Conservation (phyloP, 2,329 filamentous ascomycete species). For the Orbilia quercus region DNA sequence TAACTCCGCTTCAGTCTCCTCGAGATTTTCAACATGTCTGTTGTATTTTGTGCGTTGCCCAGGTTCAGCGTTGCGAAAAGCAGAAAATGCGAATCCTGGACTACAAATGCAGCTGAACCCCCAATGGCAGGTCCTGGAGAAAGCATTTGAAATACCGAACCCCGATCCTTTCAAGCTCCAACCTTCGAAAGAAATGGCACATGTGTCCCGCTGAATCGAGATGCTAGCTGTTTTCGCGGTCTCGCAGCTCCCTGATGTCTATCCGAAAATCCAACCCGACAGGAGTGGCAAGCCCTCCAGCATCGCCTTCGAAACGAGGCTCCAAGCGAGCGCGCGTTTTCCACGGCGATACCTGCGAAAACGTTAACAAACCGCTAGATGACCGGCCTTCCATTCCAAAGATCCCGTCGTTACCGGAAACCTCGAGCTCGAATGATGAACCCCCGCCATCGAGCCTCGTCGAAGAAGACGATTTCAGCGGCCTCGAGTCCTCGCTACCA, state of each 20-base stretch:
- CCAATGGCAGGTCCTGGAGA: slow-evolving; percentile 9
- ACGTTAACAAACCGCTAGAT: not conserved
- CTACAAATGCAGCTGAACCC: not conserved
- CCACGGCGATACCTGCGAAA: slow-evolving; percentile 5
- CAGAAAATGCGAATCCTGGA: not conserved
- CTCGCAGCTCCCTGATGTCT: slow-evolving; percentile 28
- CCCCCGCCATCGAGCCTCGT: slow-evolving; percentile 30
- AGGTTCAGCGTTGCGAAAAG: not conserved
- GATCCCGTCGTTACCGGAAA: slow-evolving; percentile 2
- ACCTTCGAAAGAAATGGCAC: slow-evolving; percentile 8
- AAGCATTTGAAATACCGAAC: not conserved
- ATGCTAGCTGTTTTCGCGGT: not conserved
- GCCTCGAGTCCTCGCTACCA: slow-evolving; percentile 51
- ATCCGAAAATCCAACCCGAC: slow-evolving; percentile 48
- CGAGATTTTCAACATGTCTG: too few relatives aligned
- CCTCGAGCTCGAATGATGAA: slow-evolving; percentile 41
- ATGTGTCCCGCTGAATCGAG: slow-evolving; percentile 7
- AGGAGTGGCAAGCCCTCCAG: slow-evolving; percentile 36
- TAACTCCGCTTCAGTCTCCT: too few relatives aligned
- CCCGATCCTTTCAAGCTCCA: not conserved
- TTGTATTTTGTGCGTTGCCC: slow-evolving; percentile 1
- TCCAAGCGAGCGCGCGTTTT: slow-evolving; percentile 47
- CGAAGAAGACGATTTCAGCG: slow-evolving; percentile 38
- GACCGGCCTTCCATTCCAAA: not conserved
- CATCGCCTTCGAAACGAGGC: slow-evolving; percentile 48